Evolutionary conservation across 768 basidiomycete genomes (phyloP).

Genomic region (Kwoniella botswanensis): DNA sequence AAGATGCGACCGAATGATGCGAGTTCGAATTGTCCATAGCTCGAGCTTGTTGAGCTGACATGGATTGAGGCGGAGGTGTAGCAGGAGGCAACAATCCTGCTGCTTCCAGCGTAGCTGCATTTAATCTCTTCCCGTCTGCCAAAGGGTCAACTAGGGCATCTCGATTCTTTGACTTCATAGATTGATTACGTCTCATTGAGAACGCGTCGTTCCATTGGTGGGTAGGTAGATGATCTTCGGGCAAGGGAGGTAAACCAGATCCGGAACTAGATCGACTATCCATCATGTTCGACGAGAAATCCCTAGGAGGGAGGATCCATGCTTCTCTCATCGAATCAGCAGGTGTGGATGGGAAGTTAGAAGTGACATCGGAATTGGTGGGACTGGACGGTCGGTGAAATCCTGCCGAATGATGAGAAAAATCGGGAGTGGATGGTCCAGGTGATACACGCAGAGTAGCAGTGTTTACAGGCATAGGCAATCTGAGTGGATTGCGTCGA

Average conservation of each 20-base stretch:
- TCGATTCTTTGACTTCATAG: conserved; percentile 3
- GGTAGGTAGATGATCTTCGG: conserved; percentile 7
- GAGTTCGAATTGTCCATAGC: not conserved
- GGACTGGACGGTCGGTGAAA: conserved; percentile 23
- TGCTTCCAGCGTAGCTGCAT: conserved; percentile 11
- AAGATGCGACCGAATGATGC: conserved; percentile 11
- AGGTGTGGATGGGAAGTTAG: conserved; percentile 34
- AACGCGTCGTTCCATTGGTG: not conserved
- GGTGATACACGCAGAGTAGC: not conserved
- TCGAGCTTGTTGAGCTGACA: conserved; percentile 10
- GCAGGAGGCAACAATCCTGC: conserved; percentile 15
- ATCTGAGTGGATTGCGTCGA: conserved; percentile 11
- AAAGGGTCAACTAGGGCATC: conserved; percentile 18
- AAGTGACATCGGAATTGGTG: conserved; percentile 35
- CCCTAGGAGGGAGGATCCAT: conserved; percentile 18
- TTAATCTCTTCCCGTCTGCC: conserved; percentile 8
- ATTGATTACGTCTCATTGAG: not conserved
- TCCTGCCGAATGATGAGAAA: conserved; percentile 5
- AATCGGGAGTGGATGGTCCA: conserved; percentile 15
- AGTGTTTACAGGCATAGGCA: conserved; percentile 2
- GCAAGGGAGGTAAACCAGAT: conserved; percentile 14
- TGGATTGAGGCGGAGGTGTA: conserved; percentile 12
- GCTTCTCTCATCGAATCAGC: conserved; percentile 30
- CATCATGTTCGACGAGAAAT: conserved; percentile 10
- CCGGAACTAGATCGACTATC: conserved; percentile 28